Conservation (phyloP, 441 rosid genomes). For the Cnidoscolus chayamansa region DNA sequence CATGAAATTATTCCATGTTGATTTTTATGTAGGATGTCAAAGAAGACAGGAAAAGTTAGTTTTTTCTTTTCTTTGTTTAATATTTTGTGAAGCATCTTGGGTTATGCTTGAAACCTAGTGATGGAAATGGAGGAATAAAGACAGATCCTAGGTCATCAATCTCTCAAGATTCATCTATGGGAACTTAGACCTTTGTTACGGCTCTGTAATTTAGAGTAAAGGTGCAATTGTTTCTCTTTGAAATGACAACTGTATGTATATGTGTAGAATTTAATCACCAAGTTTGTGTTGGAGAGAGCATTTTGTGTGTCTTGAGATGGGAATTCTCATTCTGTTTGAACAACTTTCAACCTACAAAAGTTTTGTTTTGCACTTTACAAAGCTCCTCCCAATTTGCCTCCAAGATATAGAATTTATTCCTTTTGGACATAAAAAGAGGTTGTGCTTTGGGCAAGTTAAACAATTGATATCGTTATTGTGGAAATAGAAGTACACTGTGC, state of each 20-base stretch:
- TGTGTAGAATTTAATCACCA: no score
- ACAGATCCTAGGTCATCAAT: neutral
- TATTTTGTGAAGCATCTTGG: conserved; percentile 6
- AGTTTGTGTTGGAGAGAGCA: no score
- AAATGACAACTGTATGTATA: neutral
- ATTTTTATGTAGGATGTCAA: neutral
- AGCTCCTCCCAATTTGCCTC: neutral
- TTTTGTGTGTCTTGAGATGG: no score
- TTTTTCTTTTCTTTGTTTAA: neutral
- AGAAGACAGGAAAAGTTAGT: conserved; percentile 1
- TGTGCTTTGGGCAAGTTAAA: no score
- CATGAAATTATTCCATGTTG: neutral
- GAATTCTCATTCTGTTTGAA: neutral
- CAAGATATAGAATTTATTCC: neutral
- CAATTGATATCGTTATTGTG: no score
- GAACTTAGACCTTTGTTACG: neutral
- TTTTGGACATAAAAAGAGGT: neutral
- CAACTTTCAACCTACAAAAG: neutral
- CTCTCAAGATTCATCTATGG: conserved; percentile 5
- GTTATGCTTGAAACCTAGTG: conserved; percentile 5
- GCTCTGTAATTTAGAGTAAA: conserved; percentile 2
- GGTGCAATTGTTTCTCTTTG: neutral
- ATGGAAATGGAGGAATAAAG: conserved; percentile 26
- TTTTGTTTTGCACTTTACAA: neutral
- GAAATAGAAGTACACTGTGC: no score